Evolutionary conservation across 2,329 filamentous ascomycete genomes (phyloP).

Genomic region (Xylariaceae sp.): DNA sequence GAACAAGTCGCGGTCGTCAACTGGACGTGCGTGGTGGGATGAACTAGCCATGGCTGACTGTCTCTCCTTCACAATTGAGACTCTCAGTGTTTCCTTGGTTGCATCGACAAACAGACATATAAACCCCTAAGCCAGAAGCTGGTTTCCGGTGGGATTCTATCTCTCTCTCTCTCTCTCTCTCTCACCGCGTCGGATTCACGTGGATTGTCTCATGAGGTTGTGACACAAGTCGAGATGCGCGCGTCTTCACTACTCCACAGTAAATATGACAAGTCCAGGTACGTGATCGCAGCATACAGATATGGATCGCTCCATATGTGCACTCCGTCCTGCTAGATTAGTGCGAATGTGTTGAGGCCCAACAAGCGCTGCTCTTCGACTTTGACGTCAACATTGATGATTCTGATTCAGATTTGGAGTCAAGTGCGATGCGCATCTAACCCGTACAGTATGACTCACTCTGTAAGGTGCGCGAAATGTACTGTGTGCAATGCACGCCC

Average conservation of each 20-base stretch:
- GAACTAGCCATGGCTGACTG: slow-evolving; percentile 23
- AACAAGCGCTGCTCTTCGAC: background rate
- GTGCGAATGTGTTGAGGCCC: background rate
- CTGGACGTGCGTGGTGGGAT: slow-evolving; percentile 26
- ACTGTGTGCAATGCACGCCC: too few species aligned
- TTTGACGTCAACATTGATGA: background rate
- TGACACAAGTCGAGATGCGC: background rate
- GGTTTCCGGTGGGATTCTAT: background rate
- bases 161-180: background rate
- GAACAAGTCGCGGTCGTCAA: slow-evolving; percentile 33
- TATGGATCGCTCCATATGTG: background rate
- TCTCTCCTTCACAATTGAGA: background rate
- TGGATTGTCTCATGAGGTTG: background rate
- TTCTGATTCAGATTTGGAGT: background rate
- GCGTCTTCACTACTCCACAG: background rate
- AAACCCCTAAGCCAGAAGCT: background rate
- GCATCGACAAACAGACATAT: background rate
- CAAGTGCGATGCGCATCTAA: background rate
- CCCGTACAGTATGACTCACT: background rate
- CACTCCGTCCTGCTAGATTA: background rate
- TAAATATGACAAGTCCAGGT: background rate
- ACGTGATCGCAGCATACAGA: background rate
- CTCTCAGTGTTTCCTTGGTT: background rate
- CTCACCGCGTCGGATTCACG: background rate
- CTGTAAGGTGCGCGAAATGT: background rate